phyloP scores from a whole-genome alignment of 2,329 filamentous ascomycete species.

The Xylaria sp. region DNA sequence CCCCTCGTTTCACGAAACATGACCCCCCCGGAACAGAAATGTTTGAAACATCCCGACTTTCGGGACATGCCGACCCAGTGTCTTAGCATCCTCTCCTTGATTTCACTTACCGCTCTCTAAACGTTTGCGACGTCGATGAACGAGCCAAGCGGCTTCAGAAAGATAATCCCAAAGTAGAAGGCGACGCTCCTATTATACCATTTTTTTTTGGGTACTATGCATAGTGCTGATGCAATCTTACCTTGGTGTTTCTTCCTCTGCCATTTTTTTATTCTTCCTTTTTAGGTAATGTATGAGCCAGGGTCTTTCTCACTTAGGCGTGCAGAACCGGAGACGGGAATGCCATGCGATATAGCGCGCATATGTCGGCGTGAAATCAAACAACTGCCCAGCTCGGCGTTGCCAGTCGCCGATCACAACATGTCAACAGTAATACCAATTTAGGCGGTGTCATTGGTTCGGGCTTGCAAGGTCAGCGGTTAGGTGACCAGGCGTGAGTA shows the following conservation, averaged over 20 bases:
- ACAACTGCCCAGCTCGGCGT: background rate
- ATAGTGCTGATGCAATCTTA: constrained; percentile 1
- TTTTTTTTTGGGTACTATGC: background rate
- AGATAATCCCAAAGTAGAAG: background rate
- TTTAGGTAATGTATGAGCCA: background rate
- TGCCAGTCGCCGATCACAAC: background rate
- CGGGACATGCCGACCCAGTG: constrained; percentile 30
- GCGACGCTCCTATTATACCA: background rate
- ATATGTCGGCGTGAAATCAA: constrained; percentile 12
- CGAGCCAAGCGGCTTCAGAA: background rate
- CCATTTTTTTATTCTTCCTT: background rate
- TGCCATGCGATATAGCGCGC: background rate
- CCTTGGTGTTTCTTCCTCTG: background rate
- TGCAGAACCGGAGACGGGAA: background rate
- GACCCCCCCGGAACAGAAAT: background rate
- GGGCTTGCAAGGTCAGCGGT: background rate
- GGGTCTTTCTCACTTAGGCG: background rate
- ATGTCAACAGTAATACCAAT: background rate
- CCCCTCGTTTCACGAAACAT: constrained; percentile 27
- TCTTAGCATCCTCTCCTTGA: constrained; percentile 31
- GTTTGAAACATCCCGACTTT: constrained; percentile 30
- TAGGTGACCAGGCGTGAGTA: too few species aligned
- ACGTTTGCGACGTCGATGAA: background rate
- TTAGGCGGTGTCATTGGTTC: background rate
- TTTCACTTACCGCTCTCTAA: constrained; percentile 18